Evolutionary conservation across 306 rosid species (phyloP), one percentile per base, ranked within the genome.

Genomic region (Glycine latifolia): DNA sequence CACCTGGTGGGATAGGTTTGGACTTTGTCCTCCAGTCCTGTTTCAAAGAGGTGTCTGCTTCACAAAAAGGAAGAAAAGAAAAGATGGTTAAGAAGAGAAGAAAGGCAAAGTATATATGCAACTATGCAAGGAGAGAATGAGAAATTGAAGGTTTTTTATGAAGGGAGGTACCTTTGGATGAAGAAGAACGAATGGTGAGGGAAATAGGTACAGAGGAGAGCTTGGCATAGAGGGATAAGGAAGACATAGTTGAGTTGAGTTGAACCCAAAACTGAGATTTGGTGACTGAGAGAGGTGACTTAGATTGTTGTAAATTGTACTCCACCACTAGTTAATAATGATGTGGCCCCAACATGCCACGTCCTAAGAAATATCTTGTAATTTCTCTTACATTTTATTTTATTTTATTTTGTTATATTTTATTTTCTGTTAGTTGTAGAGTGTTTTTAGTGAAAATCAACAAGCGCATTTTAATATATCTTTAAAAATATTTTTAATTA

Each of bases 1-100:
- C 95, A 80, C 97, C 98, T 8, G 94, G 94, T 66, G 97, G 94
- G 37, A 94, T 91, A 61, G 98, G 94, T 70, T 80, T 91, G 73
- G 98, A 92, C 78, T 87, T 91, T 53, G 85, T 87, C 88, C 98
- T 88, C 98, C 98, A 92, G 70, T 94, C 97, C 2, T 89, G 94
- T 81, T 94, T 91, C 73, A 90, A 80, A 80, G 83, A 87, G 75
- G 78, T 81, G 84, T 89, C 93, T 89, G 88, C 41, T 60, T 46
- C 69, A 16, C 15, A 67, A 71, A 17, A 61, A 17, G 44, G 2
- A 4, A 55, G 70, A 35, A 65, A 37, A 37, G 4, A 37, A 37
- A 37, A 37, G 41, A 37, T 37, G 41, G 5, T 1, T 26, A 26
- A 26, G 49, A 62, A 10, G 16, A 7, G 37, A 61, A 60, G 35